phyloP scores from a whole-genome alignment of 2,329 filamentous ascomycete species.

The Colletotrichum eleusines region DNA sequence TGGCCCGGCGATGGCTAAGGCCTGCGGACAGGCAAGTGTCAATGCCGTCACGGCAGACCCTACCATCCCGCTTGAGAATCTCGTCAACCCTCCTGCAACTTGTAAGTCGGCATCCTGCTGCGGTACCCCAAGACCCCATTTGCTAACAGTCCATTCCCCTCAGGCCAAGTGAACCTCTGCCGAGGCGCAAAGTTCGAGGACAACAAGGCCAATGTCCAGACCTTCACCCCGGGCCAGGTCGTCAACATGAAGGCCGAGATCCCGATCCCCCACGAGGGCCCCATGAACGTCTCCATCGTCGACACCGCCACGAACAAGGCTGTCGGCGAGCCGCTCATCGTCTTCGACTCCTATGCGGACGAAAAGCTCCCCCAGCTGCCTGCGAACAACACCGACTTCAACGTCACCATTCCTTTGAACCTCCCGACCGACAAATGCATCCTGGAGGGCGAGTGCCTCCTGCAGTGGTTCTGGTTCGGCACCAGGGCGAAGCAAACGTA shows the following conservation, averaged over 20 bases:
- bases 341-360: slow-evolving; percentile 67
- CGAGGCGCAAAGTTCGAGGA: slow-evolving; percentile 60
- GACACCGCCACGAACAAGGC: slow-evolving; percentile 63
- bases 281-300: slow-evolving; percentile 69
- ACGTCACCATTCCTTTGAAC: slow-evolving; percentile 52
- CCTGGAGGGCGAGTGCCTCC: slow-evolving; percentile 50
- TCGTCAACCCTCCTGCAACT: slow-evolving; percentile 43
- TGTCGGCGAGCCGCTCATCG: slow-evolving; percentile 65
- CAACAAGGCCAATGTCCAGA: slow-evolving; percentile 58
- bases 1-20: slow-evolving; percentile 57
- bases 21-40: slow-evolving; percentile 58
- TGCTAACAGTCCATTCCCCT: not conserved
- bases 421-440: slow-evolving; percentile 47
- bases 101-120: slow-evolving; percentile 45
- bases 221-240: slow-evolving; percentile 56
- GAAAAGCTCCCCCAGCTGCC: slow-evolving; percentile 52
- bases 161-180: slow-evolving; percentile 56
- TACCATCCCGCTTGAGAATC: slow-evolving; percentile 51
- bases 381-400: slow-evolving; percentile 59
- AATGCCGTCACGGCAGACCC: slow-evolving; percentile 51
- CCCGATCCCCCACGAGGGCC: slow-evolving; percentile 59
- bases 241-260: slow-evolving; percentile 56
- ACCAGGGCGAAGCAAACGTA: slow-evolving; percentile 54
- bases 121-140: not conserved
- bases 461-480: slow-evolving; percentile 62